Conservation (phyloP, 2,329 filamentous ascomycete genomes). For the Trichoderma harzianum region DNA sequence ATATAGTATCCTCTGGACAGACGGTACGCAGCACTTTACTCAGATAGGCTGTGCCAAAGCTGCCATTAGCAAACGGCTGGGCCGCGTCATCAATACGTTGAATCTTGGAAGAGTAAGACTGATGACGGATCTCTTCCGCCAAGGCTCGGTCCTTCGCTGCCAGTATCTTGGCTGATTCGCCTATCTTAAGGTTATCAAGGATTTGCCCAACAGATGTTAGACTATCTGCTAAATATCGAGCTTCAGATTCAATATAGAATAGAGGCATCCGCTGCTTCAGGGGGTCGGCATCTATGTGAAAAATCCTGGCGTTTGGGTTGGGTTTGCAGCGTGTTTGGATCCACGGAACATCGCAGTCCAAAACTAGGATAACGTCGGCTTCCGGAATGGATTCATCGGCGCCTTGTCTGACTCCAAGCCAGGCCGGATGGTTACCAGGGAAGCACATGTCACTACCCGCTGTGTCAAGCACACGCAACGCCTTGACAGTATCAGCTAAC, state of each 20-base stretch:
- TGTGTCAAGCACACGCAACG: not conserved
- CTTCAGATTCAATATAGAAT: not conserved
- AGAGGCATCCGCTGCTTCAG: not conserved
- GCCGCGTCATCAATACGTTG: not conserved
- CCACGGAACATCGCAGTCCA: slow-evolving; percentile 2
- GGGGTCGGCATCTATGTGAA: not conserved
- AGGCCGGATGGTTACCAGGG: not conserved
- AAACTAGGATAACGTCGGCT: not conserved
- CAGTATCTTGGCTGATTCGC: not conserved
- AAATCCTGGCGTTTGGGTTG: not conserved
- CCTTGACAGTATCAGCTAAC: not conserved
- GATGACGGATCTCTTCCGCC: not conserved
- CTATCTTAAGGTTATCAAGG: not conserved
- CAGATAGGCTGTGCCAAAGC: not conserved
- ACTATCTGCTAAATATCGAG: not conserved
- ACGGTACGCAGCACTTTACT: not conserved
- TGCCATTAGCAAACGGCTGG: not conserved
- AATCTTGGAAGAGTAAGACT: not conserved
- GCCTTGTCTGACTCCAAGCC: not conserved
- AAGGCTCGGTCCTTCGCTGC: not conserved
- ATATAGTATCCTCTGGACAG: not conserved
- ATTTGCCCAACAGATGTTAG: not conserved
- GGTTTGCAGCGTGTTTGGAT: not conserved
- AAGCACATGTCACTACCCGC: not conserved
- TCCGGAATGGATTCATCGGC: not conserved